Evolutionary conservation across 2,329 filamentous ascomycete genomes (phyloP), one percentile per base, ranked within the genome.

Genomic region (Macrophomina tecta): DNA sequence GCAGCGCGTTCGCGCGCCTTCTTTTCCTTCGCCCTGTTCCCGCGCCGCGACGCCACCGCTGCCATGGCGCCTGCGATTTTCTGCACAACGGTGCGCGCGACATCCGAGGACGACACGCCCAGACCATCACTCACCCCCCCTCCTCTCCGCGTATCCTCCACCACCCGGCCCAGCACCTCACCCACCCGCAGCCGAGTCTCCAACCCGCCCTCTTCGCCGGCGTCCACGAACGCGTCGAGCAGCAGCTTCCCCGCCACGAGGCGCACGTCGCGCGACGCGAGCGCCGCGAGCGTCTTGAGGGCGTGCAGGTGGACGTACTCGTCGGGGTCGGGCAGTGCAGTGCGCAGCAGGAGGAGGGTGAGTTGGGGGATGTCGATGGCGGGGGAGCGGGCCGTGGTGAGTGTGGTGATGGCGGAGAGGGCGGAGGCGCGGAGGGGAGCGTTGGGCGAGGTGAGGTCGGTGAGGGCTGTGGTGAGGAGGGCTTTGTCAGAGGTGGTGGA

Each of bases 271-370:
- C 81, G 83, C 69, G 83, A 79, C 0, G 89, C 85, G 11, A 93
- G 77, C 30, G 87, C 84, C 0, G 86, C 85, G 67, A 91, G 87
- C 1, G 89, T 83, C 69, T 87, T 87, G 68, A 93, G 86, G 16
- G 88, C 86, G n/a, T 87, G 84, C 2, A 90, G 80, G 71, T 91
- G 90, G 68, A 92, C 88, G 73, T 90, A 93, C 66, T 91, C 89
- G 66, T 93, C 91, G 5, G 84, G 81, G 58, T 91, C 89, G 68
- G 85, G 83, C 1, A 92, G 80, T 0, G 92, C 81, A 9, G 85
- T 87, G 1, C 88, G 87, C 64, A 92, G 81, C 0, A 93, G 80
- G 1, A 91, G 81, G 5, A 90, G 85, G 0, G 90, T 80, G 3
- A 88, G 82, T 1, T 88, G 85, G 0, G 87, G 87, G n/a, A 92